Base-by-base conservation (phyloP, 2,329 filamentous ascomycete species). In the Phoma herbarum region DNA sequence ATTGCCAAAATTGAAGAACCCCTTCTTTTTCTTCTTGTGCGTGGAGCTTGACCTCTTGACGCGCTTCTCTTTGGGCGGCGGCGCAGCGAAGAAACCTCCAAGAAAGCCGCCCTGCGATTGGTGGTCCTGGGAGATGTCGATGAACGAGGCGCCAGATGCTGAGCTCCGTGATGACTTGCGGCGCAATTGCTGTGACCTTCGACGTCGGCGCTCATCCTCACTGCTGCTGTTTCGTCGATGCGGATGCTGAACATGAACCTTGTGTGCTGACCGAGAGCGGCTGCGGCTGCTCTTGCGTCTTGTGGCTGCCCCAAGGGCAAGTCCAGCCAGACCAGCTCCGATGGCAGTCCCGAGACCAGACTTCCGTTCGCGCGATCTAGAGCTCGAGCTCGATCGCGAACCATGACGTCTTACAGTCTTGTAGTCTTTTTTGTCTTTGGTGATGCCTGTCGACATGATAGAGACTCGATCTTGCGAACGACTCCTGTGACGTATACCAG, bases 101-200 rank as follows among this genome's bases (percentile, higher is more conserved):
- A 80, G 78, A 29, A 78, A 71, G 26, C 72, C 71, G 22, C 70
- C 65, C 53, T 82, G 78, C 7, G 80, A 80, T 58, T 78, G 81
- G 51, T 82, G 81, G 45, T 81, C 79, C 37, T 82, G 83, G 47
- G 89, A 90, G 51, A 92, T 88, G 68, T 92, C 88, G 52, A 91
- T 76, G 55, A 88, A 81, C 1, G 87, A 89, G 16, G 83, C 85
- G 41, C 83, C 83, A 41, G 68, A 71, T 11, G 70, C 57, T 33
- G 75, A 77, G 63, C 74, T 77, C 46, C 72, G 69, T 35, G 74
- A 77, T 16, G 69, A 70, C 39, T 74, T 75, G 52, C 62, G 69
- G 35, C 67, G 65, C 9, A 70, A 57, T 29, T 70, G 66, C 22
- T 75, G 66, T 12, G 69, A 69, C 37, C 64, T 63, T 41, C 64